These are phyloP conservation scores for Epichloe sp. DNA, from an alignment of 2,329 filamentous ascomycete species.

Conservation along the genomic window DNA sequence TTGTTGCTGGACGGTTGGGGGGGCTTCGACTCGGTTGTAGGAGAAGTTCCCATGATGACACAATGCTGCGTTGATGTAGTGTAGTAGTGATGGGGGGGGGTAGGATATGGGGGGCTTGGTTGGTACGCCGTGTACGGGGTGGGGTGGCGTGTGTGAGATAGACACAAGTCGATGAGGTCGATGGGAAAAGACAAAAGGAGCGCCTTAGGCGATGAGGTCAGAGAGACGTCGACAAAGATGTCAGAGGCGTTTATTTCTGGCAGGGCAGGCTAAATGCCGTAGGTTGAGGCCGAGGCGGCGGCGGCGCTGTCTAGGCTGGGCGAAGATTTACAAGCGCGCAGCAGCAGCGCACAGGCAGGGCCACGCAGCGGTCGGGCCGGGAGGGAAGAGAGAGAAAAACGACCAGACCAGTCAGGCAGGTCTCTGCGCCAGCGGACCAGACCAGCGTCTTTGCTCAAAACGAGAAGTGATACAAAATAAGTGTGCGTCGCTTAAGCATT, in stretches of 20 bases:
- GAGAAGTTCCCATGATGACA: slow-evolving; percentile 36
- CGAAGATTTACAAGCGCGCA: slow-evolving; percentile 7
- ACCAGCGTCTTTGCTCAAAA: background rate
- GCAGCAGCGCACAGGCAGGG: background rate
- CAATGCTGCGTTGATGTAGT: slow-evolving; percentile 30
- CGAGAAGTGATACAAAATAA: background rate
- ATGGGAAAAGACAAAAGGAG: slow-evolving; percentile 12
- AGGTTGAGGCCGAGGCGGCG: background rate
- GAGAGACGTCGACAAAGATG: slow-evolving; percentile 18
- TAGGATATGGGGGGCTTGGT: slow-evolving; percentile 17
- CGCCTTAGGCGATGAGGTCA: slow-evolving; percentile 25
- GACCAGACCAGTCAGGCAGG: too few relatives aligned
- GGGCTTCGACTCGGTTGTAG: slow-evolving; percentile 32
- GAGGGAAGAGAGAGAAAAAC: background rate
- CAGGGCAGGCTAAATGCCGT: background rate
- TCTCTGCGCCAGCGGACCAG: too few relatives aligned
- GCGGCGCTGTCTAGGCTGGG: slow-evolving; percentile 1
- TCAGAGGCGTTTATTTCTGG: slow-evolving; percentile 8
- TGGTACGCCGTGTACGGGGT: slow-evolving; percentile 6
- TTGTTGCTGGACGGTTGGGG: slow-evolving; percentile 32
- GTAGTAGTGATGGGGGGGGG: slow-evolving; percentile 8
- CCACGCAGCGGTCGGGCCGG: background rate
- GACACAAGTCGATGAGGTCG: slow-evolving; percentile 5
- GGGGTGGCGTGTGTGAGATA: slow-evolving; percentile 17
- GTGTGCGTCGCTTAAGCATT: slow-evolving; percentile 1